These are phyloP conservation scores for Fusarium equiseti DNA, from an alignment of 2,329 filamentous ascomycete species.

Conservation along the genomic window DNA sequence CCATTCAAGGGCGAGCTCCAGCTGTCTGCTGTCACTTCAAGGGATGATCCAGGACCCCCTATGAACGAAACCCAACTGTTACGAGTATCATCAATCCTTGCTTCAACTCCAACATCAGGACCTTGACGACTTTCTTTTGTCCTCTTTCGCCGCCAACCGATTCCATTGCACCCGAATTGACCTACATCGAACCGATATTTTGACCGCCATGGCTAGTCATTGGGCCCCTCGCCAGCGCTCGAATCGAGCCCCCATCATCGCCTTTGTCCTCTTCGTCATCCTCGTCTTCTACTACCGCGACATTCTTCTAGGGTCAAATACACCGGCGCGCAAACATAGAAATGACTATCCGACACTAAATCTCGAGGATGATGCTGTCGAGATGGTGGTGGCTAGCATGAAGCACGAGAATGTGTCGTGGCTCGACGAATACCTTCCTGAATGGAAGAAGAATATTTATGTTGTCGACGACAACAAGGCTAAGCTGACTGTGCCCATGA, in stretches of 20 bases:
- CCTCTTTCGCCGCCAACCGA: background rate
- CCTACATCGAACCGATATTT: background rate
- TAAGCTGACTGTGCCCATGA: constrained; percentile 60
- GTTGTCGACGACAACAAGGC: constrained; percentile 64
- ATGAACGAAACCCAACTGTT: constrained; percentile 18
- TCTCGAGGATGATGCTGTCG: constrained; percentile 48
- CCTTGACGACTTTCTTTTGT: constrained; percentile 21
- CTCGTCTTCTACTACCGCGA: constrained; percentile 46
- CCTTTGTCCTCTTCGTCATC: constrained; percentile 43
- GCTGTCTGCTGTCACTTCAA: constrained; percentile 36
- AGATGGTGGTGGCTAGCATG: constrained; percentile 52
- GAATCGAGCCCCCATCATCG: constrained; percentile 46
- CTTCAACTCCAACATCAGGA: constrained; percentile 19
- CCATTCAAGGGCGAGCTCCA: constrained; percentile 25
- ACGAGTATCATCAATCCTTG: constrained; percentile 37
- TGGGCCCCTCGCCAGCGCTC: constrained; percentile 47
- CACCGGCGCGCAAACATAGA: constrained; percentile 21
- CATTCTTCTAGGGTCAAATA: constrained; percentile 37
- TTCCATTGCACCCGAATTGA: background rate
- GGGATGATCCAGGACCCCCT: constrained; percentile 38
- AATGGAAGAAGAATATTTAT: constrained; percentile 67
- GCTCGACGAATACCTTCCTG: constrained; percentile 56
- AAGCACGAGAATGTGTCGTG: constrained; percentile 54
- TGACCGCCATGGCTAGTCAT: constrained; percentile 42
- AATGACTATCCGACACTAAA: constrained; percentile 30